Conservation (phyloP, 1,139 yeast species). For the Groenewaldozyma auringiensis region DNA sequence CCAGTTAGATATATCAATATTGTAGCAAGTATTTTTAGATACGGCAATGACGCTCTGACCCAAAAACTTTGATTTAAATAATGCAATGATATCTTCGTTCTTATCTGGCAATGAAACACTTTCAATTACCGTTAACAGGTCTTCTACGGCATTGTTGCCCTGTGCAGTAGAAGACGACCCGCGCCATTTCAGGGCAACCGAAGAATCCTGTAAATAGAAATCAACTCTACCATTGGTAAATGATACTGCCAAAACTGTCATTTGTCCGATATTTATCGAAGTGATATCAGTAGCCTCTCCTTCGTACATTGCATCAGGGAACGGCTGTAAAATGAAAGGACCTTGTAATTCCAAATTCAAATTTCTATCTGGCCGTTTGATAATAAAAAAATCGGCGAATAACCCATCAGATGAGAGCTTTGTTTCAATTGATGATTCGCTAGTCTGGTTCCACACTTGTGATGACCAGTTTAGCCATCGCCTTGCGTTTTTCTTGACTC, state of each 20-base stretch:
- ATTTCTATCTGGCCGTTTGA: slow-evolving; percentile 18
- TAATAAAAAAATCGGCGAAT: slow-evolving; percentile 16
- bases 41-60: slow-evolving; percentile 2
- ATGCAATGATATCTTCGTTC: background rate
- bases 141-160: background rate
- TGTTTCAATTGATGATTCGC: slow-evolving; percentile 18
- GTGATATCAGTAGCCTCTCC: slow-evolving; percentile 35
- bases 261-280: slow-evolving; percentile 25
- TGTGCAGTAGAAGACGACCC: background rate
- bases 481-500: slow-evolving; percentile 14
- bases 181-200: slow-evolving; percentile 22
- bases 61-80: background rate
- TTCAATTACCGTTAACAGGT: background rate
- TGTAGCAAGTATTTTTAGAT: slow-evolving; percentile 5
- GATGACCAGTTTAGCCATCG: slow-evolving; percentile 25
- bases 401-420: slow-evolving; percentile 15
- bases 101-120: background rate
- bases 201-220: slow-evolving; percentile 21
- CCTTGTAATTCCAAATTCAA: slow-evolving; percentile 36
- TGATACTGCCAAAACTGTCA: slow-evolving; percentile 21
- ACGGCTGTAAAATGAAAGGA: slow-evolving; percentile 45
- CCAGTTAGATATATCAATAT: slow-evolving; percentile 22
- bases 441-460: slow-evolving; percentile 22
- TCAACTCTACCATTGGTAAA: slow-evolving; percentile 24
- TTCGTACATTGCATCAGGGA: slow-evolving; percentile 41